Evolutionary conservation across 768 basidiomycete genomes (phyloP), one percentile per base, ranked within the genome.

Genomic region (Lentinula sp.): DNA sequence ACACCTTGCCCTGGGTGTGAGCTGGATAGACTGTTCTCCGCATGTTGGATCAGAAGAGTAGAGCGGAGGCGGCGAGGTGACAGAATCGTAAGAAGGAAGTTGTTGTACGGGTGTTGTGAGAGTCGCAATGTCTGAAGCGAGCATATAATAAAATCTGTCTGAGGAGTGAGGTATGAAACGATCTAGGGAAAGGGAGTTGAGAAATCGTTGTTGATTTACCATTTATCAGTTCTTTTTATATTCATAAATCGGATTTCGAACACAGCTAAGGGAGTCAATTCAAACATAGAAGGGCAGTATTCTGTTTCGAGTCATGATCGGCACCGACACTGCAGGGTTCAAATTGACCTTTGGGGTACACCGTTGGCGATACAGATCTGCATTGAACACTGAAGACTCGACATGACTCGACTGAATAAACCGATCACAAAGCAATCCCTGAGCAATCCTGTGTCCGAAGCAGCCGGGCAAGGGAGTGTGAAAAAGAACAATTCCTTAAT

Each of bases 21-120:
- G 76, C 45, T 83, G 79, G 7, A 89, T 78, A 16, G 75, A 74
- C 57, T 75, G 73, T 65, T 89, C 87, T 31, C 79, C 83, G 2
- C 70, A 73, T 4, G 76, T 69, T 37, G 82, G 85, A 31, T 79
- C 78, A 39, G 69, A 77, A 52, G 88, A 84, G 67, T 89, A 90
- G 7, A 73, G 68, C 1, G 88, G 88, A 1, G 80, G 76, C 31
- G 81, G 81, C 2, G 72, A 70, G 5, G 85, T 80, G 1, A 82
- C 76, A 0, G 84, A 77, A 8, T 56, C 55, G 67, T 89, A 89
- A 5, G 68, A 68, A 18, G 88, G 84, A 35, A 85, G 74, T 6
- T 62, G 63, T 35, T 65, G 42, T 51, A 51, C 43, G 40, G 62
- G 21, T 67, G 53, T 52, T 40, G 15, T 58, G 43, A 48, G 34